A percentile compares a stretch with the other conserved stretches of the same genome.
phyloP scores from a whole-genome alignment of 129 eudicot genomes.

The Helianthus annuus region HanXRQr2.0-SUNRISE NC_035444.2:122503605-122504104 shows the following conservation, averaged over 20 bases:
- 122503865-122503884: neutral
- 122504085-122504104: constrained; percentile 80
- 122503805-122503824: neutral
- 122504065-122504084: constrained; percentile 56
- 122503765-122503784: neutral
- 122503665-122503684: no score
- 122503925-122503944: constrained; percentile 11
- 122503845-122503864: neutral
- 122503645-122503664: no score
- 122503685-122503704: no score
- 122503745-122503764: neutral
- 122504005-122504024: constrained; percentile 9
- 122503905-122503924: neutral
- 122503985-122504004: neutral
- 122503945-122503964: constrained; percentile 29
- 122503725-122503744: no score
- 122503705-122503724: no score
- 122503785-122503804: neutral
- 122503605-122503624: no score
- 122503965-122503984: constrained; percentile 34
- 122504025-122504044: constrained; percentile 11
- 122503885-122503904: neutral
- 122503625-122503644: no score
- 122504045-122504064: constrained; percentile 54
- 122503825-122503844: neutral